Conservation (phyloP, 768 basidiomycete species). For the Lyophyllum atratum region DNA sequence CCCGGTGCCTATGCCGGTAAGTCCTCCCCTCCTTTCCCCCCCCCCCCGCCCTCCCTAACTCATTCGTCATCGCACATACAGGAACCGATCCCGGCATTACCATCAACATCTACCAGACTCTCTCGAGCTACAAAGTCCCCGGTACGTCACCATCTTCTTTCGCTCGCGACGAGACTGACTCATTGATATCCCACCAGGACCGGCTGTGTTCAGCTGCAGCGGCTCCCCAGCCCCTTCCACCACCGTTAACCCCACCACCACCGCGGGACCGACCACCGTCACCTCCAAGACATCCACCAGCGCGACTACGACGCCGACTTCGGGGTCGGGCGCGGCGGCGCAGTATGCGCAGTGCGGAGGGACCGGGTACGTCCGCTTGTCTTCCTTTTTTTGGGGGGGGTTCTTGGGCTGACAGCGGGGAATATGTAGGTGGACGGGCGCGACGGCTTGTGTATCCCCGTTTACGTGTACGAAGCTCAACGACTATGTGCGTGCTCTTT, state of each 20-base stretch:
- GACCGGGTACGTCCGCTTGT: constrained; percentile 27
- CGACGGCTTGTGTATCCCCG: constrained; percentile 35
- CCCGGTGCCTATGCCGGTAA: constrained; percentile 46
- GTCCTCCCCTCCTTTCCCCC: background rate
- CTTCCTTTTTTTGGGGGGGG: background rate
- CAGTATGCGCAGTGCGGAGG: constrained; percentile 49
- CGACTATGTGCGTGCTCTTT: constrained; percentile 31
- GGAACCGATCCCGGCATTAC: constrained; percentile 48
- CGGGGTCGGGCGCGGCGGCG: constrained; percentile 24
- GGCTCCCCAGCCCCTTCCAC: constrained; percentile 15
- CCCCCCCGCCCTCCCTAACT: background rate
- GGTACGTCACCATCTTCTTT: background rate
- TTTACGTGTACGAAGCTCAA: constrained; percentile 35
- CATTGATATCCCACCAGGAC: constrained; percentile 27
- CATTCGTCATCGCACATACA: too few relatives aligned
- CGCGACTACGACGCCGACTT: background rate
- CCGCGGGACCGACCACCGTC: constrained; percentile 18
- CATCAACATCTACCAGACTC: constrained; percentile 42
- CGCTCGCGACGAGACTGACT: background rate
- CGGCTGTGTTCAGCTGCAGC: constrained; percentile 39
- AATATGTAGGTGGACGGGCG: constrained; percentile 33
- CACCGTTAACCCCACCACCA: constrained; percentile 7
- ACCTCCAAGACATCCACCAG: constrained; percentile 19
- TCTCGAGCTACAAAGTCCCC: constrained; percentile 40
- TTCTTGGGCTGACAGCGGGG: background rate